A percentile compares a stretch with the other conserved stretches of the same genome.
phyloP scores from a whole-genome alignment of 257 asterid genomes.

The Eustoma russellianum region DNA sequence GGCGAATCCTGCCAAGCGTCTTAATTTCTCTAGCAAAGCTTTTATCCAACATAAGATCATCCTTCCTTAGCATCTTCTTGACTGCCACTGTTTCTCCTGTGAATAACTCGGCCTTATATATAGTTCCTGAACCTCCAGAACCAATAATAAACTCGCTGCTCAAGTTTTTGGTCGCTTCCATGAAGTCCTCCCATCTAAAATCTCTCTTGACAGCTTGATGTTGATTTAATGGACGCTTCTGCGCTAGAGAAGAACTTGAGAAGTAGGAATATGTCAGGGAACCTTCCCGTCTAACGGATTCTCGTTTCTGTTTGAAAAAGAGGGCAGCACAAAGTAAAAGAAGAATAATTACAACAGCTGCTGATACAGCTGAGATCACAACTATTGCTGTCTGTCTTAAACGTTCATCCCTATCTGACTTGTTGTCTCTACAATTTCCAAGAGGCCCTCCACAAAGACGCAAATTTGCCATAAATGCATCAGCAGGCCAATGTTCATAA shows the following conservation, averaged over 20 bases:
- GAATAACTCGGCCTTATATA: constrained; percentile 64
- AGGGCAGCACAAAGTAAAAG: constrained; percentile 56
- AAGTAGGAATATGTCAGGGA: constrained; percentile 43
- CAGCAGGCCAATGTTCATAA: constrained; percentile 69
- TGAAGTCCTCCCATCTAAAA: constrained; percentile 68
- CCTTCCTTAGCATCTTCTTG: constrained; percentile 61
- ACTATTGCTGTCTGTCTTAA: constrained; percentile 33
- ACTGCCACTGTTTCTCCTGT: constrained; percentile 72
- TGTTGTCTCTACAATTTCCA: constrained; percentile 28
- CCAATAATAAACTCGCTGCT: constrained; percentile 79
- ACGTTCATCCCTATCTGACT: constrained; percentile 19
- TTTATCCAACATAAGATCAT: constrained; percentile 57
- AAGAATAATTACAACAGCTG: constrained; percentile 34
- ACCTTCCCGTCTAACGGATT: constrained; percentile 29
- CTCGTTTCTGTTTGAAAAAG: constrained; percentile 52
- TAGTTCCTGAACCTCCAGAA: constrained; percentile 75
- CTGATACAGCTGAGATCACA: constrained; percentile 47
- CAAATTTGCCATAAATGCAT: constrained; percentile 53
- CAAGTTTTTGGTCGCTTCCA: constrained; percentile 85
- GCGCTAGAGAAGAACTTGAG: constrained; percentile 63
- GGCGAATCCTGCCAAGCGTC: constrained; percentile 81
- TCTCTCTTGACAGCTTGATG: constrained; percentile 40
- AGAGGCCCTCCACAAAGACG: constrained; percentile 81
- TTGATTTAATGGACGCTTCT: constrained; percentile 48
- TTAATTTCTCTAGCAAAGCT: constrained; percentile 85